phyloP scores from a whole-genome alignment of 2,329 filamentous ascomycete species.

The Phaeosphaeria sp. region DNA sequence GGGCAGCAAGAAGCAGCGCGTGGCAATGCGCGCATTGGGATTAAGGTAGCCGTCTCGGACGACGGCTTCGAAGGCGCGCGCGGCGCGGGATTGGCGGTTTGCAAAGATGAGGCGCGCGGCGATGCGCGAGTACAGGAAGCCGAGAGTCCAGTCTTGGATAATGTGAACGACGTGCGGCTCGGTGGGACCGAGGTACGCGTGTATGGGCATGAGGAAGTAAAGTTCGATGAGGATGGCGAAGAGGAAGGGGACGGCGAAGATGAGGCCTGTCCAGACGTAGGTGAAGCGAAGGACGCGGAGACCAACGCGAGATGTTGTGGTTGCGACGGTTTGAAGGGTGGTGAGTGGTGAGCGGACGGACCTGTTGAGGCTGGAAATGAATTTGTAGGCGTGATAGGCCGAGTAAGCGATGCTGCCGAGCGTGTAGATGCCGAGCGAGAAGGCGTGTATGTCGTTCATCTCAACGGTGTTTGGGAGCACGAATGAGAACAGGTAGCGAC shows the following conservation, averaged over 20 bases:
- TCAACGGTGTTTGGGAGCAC: slow-evolving; percentile 69
- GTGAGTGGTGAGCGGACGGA: slow-evolving; percentile 39
- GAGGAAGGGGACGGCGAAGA: slow-evolving; percentile 80
- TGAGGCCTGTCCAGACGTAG: slow-evolving; percentile 78
- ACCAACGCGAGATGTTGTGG: slow-evolving; percentile 34
- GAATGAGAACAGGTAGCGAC: slow-evolving; percentile 76
- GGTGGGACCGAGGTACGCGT: slow-evolving; percentile 68
- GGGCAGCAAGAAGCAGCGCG: slow-evolving; percentile 85
- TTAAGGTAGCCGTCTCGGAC: slow-evolving; percentile 74
- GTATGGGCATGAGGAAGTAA: slow-evolving; percentile 85
- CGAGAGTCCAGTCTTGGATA: slow-evolving; percentile 92
- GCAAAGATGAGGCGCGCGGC: slow-evolving; percentile 72
- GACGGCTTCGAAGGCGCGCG: slow-evolving; percentile 76
- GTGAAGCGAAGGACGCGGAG: slow-evolving; percentile 59
- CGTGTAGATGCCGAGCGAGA: slow-evolving; percentile 86
- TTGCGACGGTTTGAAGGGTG: slow-evolving; percentile 33
- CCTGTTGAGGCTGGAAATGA: slow-evolving; percentile 30
- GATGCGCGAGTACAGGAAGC: slow-evolving; percentile 87
- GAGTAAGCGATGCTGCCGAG: slow-evolving; percentile 72
- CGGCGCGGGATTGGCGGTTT: slow-evolving; percentile 72
- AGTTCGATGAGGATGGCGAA: slow-evolving; percentile 83
- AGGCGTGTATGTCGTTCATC: slow-evolving; percentile 96
- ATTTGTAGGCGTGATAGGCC: slow-evolving; percentile 58
- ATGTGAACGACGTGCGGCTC: slow-evolving; percentile 77
- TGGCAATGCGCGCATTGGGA: slow-evolving; percentile 80